Evolutionary conservation across 75 land plant genomes (phyloP).

Genomic region (Pinus tabuliformis): DNA sequence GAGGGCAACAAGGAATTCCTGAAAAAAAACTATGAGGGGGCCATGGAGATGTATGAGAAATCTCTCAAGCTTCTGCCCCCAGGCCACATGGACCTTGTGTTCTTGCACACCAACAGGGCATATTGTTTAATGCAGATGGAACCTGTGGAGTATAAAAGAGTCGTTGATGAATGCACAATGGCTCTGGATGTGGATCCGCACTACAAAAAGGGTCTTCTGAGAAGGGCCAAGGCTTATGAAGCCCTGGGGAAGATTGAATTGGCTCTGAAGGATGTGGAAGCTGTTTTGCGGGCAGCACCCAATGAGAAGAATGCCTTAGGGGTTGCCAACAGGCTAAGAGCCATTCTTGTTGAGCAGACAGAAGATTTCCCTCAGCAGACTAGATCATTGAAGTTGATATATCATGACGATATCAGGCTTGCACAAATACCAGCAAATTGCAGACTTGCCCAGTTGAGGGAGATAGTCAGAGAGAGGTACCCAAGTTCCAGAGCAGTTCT

Average conservation of each 20-base stretch:
- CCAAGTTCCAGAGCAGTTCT: conserved; percentile 55
- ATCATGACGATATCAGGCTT: conserved; percentile 68
- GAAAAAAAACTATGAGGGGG: conserved; percentile 49
- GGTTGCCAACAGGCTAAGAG: conserved; percentile 39
- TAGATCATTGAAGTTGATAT: conserved; percentile 45
- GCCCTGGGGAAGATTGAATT: conserved; percentile 49
- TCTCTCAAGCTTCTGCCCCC: conserved; percentile 57
- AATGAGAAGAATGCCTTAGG: conserved; percentile 59
- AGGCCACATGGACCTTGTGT: conserved; percentile 51
- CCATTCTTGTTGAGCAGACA: conserved; percentile 13
- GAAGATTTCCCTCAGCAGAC: background rate
- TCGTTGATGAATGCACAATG: conserved; percentile 58
- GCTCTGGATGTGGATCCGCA: conserved; percentile 58
- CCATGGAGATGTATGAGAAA: conserved; percentile 61
- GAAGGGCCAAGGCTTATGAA: conserved; percentile 61
- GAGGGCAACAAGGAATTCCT: conserved; percentile 71
- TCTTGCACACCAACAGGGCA: conserved; percentile 58
- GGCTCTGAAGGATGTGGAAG: conserved; percentile 58
- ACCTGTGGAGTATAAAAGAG: conserved; percentile 46
- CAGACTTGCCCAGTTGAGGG: conserved; percentile 32
- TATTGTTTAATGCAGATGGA: conserved; percentile 67
- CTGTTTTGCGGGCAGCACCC: conserved; percentile 45
- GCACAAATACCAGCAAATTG: conserved; percentile 58
- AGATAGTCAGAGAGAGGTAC: conserved; percentile 42
- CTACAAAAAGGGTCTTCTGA: conserved; percentile 60